Conservation (phyloP, 2,329 filamentous ascomycete genomes). For the Aspergillus sp. region DNA sequence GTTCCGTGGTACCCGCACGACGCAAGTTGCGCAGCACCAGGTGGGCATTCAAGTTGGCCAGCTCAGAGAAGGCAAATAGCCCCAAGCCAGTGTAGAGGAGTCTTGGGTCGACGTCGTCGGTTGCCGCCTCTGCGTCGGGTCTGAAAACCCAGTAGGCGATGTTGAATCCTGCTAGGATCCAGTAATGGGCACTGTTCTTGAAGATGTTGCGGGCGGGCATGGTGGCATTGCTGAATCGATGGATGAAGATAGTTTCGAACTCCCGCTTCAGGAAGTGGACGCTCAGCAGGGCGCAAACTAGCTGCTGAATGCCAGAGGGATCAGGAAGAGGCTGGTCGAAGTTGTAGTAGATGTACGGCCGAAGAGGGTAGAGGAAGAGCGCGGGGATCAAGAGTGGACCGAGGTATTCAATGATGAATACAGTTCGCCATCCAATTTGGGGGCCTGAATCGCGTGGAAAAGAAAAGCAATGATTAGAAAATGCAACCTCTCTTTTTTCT, state of each 20-base stretch:
- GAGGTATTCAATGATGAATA: slow-evolving; percentile 91
- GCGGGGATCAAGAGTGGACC: slow-evolving; percentile 85
- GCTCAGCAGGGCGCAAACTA: slow-evolving; percentile 65
- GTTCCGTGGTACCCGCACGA: slow-evolving; percentile 69
- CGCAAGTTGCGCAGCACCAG: slow-evolving; percentile 69
- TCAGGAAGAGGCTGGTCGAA: slow-evolving; percentile 39
- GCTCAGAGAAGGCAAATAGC: slow-evolving; percentile 68
- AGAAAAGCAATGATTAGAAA: slow-evolving; percentile 1
- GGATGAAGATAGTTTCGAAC: slow-evolving; percentile 85
- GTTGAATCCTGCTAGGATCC: slow-evolving; percentile 70
- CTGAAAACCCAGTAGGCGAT: slow-evolving; percentile 80
- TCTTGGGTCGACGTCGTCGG: slow-evolving; percentile 38
- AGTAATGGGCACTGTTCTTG: slow-evolving; percentile 95
- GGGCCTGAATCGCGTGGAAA: slow-evolving; percentile 49
- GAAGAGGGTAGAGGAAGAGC: slow-evolving; percentile 59
- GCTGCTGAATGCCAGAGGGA: slow-evolving; percentile 59
- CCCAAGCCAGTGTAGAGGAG: slow-evolving; percentile 61
- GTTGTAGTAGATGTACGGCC: slow-evolving; percentile 62
- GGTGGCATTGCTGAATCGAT: slow-evolving; percentile 88
- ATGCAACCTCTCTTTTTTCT: neutral
- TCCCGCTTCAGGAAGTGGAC: slow-evolving; percentile 93
- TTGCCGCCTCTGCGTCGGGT: slow-evolving; percentile 61
- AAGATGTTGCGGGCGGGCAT: slow-evolving; percentile 89
- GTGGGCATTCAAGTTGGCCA: slow-evolving; percentile 73
- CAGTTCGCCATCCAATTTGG: slow-evolving; percentile 85